Evolutionary conservation across 805 yeast species (phyloP).

Genomic region (Monosporozyma servazzii): DNA sequence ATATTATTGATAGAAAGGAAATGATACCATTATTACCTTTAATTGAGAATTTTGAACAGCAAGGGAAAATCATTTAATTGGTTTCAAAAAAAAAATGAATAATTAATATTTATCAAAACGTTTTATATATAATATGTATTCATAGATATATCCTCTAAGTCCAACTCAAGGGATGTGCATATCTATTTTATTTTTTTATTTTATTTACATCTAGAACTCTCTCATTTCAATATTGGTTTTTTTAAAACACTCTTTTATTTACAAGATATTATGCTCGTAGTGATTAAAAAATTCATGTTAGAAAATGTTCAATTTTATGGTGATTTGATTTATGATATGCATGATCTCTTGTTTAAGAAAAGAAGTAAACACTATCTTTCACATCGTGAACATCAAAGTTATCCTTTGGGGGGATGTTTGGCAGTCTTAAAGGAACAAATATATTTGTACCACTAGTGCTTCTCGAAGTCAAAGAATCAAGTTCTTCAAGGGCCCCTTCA

Average conservation of each 20-base stretch:
- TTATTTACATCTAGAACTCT: constrained; percentile 2
- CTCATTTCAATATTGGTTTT: neutral
- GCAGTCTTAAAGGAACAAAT: constrained; percentile 60
- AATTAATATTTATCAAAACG: neutral
- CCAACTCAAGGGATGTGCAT: neutral
- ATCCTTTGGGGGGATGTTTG: constrained; percentile 71
- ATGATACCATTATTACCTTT: constrained; percentile 68
- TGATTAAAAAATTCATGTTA: neutral
- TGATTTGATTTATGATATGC: neutral
- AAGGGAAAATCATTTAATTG: constrained; percentile 59
- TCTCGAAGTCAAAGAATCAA: constrained; percentile 6
- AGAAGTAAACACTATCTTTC: constrained; percentile 71
- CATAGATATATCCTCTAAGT: neutral
- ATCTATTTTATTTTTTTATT: neutral
- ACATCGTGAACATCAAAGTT: constrained; percentile 71
- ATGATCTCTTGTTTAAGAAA: constrained; percentile 28
- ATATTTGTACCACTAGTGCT: constrained; percentile 24
- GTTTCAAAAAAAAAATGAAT: neutral
- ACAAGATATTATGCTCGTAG: neutral
- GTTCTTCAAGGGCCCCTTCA: constrained; percentile 12
- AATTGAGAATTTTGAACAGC: constrained; percentile 71
- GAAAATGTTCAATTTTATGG: neutral
- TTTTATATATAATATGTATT: constrained; percentile 1
- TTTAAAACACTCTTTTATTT: neutral
- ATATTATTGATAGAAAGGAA: constrained; percentile 69